A percentile compares a stretch with the other conserved stretches of the same genome.
phyloP scores from a whole-genome alignment of 805 yeast species.

The Ascoidea asiatica region DNA sequence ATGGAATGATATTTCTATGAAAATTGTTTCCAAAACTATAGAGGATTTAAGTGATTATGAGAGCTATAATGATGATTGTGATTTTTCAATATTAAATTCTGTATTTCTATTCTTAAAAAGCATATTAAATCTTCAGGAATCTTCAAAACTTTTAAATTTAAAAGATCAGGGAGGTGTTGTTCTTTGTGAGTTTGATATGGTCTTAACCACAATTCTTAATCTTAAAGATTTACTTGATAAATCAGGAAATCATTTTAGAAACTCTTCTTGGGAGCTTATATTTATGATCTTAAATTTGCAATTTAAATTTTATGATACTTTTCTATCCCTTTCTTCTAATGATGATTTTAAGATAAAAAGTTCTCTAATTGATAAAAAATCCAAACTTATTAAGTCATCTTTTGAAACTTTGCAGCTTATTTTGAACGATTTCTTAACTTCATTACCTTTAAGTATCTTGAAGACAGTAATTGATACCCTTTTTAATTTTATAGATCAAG shows the following conservation, averaged over 20 bases:
- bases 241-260: slow-evolving; percentile 46
- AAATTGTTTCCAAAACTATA: background rate
- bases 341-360: too few relatives aligned
- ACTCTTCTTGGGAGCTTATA: slow-evolving; percentile 61
- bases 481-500: slow-evolving; percentile 58
- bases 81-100: slow-evolving; percentile 4
- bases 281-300: slow-evolving; percentile 47
- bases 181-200: slow-evolving; percentile 56
- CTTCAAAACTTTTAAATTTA: background rate
- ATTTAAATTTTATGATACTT: slow-evolving; percentile 26
- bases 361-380: slow-evolving; percentile 30
- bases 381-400: slow-evolving; percentile 45
- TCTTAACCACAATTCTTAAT: slow-evolving; percentile 45
- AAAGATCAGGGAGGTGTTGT: slow-evolving; percentile 15
- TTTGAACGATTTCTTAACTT: slow-evolving; percentile 70
- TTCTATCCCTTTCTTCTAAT: too few relatives aligned
- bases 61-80: background rate
- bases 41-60: background rate
- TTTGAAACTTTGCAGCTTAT: slow-evolving; percentile 76
- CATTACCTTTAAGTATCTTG: slow-evolving; percentile 55
- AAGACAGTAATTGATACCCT: slow-evolving; percentile 58
- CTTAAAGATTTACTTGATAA: slow-evolving; percentile 65
- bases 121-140: slow-evolving; percentile 1
- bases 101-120: background rate
- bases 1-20: background rate